Conservation (phyloP, 2,329 filamentous ascomycete genomes). For the Botrytis paeoniae region DNA sequence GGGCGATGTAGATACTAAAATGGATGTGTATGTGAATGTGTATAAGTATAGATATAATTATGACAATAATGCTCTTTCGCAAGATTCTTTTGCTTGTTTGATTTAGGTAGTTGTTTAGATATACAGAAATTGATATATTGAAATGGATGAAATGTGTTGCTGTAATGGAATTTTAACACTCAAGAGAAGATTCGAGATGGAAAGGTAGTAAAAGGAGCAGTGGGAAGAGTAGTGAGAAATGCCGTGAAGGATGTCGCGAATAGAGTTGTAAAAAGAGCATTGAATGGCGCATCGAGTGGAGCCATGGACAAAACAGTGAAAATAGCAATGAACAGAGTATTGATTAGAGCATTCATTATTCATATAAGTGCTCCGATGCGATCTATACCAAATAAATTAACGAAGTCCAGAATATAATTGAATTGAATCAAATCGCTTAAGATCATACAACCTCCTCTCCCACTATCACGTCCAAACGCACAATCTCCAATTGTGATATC, state of each 20-base stretch:
- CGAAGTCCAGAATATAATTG: not conserved
- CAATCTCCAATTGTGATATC: not conserved
- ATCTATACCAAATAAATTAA: not conserved
- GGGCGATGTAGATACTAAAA: not conserved
- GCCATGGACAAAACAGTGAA: not conserved
- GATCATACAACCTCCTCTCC: not conserved
- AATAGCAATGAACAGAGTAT: not conserved
- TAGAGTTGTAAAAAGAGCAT: too few species aligned
- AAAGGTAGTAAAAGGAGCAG: not conserved
- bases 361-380: not conserved
- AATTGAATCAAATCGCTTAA: not conserved
- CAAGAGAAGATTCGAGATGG: not conserved
- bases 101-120: too few species aligned
- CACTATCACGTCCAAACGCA: not conserved
- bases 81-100: too few species aligned
- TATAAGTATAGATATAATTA: too few species aligned
- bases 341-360: not conserved
- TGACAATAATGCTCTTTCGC: too few species aligned
- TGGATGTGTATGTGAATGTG: not conserved
- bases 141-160: not conserved
- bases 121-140: not conserved
- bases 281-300: not conserved
- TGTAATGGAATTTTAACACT: not conserved
- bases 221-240: not conserved
- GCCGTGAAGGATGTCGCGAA: too few species aligned